Percentiles rank a stretch among this genome's conserved stretches.
Evolutionary conservation across 129 eudicot species (phyloP).

Genomic region (Lactuca sativa): DNA sequence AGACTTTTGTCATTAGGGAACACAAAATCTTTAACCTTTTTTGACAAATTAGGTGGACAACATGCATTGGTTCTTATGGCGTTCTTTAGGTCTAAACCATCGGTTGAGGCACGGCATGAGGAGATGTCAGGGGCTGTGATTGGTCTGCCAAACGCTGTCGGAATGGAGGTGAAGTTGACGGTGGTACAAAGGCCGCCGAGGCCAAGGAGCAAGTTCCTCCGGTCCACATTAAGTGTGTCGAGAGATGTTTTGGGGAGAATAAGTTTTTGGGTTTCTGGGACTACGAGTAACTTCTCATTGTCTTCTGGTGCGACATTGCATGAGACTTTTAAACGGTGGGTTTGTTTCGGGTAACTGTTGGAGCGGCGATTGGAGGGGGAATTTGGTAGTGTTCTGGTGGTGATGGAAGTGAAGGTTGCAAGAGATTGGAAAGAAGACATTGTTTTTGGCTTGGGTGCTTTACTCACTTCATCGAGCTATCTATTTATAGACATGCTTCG

Average conservation of each 20-base stretch:
- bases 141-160: conserved; percentile 13
- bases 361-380: background rate
- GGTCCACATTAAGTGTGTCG: conserved; percentile 14
- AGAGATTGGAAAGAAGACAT: background rate
- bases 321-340: conserved; percentile 24
- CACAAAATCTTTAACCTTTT: conserved; percentile 6
- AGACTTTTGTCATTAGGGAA: conserved; percentile 14
- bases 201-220: conserved; percentile 26
- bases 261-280: conserved; percentile 23
- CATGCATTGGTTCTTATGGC: background rate
- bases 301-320: conserved; percentile 19
- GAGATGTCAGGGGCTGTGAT: conserved; percentile 27
- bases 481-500: too few species aligned
- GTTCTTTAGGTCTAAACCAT: background rate
- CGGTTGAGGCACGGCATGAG: conserved; percentile 13
- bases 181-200: conserved; percentile 24
- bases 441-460: background rate
- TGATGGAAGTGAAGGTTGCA: background rate
- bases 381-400: background rate
- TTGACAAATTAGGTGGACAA: conserved; percentile 29
- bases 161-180: conserved; percentile 1
- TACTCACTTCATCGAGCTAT: background rate
- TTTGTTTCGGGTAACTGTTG: conserved; percentile 14
- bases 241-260: conserved; percentile 2
- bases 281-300: conserved; percentile 19